Base-by-base conservation (phyloP, 352 stramenopile genomes). In the Thalassiosira hispida region DNA sequence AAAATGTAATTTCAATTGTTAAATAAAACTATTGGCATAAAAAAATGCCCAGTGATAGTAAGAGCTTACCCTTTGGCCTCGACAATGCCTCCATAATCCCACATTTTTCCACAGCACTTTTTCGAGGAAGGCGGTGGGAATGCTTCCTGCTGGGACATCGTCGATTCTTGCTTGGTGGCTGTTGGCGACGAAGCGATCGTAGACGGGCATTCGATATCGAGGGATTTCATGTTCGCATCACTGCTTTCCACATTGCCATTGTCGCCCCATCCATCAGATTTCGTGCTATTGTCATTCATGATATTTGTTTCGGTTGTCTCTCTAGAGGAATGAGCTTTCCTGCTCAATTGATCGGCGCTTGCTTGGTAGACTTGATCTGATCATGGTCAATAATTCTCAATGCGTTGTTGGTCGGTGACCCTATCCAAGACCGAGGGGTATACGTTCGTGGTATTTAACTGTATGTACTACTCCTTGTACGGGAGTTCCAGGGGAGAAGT, bases 31-130 rank as follows among this genome's bases (percentile, higher is more conserved):
- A n/a, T n/a, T n/a, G n/a, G n/a, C n/a, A n/a, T n/a, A n/a, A n/a
- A n/a, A n/a, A n/a, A n/a, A n/a, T n/a, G n/a, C n/a, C n/a, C n/a
- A n/a, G n/a, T n/a, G n/a, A n/a, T n/a, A n/a, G n/a, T n/a, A n/a
- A n/a, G n/a, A n/a, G n/a, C n/a, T n/a, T 38, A 38, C 31, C 67
- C 67, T 42, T 44, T 64, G 2, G 64, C 64, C 25, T 73, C 64
- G 18, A 31, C 14, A 16, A 73, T 33, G 22, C 42, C 49, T 12
- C 31, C 51, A 31, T 73, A 73, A 7, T 73, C 16, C 47, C 47
- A 73, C 29, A 53, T 46, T 20, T 14, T 40, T 4, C 8, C 14
- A 25, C 47, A 63, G 49, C 63, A 73, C 18, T 66, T 66, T 38
- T 20, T 38, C 57, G 59, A 67, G 8, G 59, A 52, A 56, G 59